Base-by-base conservation (phyloP, 371 early-diverging fungal species). In the Rhizopus microsporus region DNA sequence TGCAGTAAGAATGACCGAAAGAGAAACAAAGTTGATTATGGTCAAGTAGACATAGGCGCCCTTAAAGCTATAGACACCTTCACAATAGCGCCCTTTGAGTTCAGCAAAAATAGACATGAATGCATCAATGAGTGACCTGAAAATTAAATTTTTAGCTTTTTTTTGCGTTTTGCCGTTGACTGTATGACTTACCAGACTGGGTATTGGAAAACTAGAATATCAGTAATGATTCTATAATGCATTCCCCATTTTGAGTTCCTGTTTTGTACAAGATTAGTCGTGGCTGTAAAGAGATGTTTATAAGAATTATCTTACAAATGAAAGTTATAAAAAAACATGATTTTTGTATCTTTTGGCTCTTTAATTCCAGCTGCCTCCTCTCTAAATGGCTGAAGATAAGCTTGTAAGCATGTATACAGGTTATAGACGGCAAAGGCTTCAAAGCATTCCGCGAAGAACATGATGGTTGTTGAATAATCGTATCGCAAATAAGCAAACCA, bases 351-450 rank as follows among this genome's bases (percentile, higher is more conserved):
- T 2, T 61, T 55, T 0, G 63, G 49, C 42, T 68, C 71, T 54
- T 77, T 80, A 0, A 61, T 13, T 9, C 47, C 62, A 9, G 56
- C 75, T 1, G 54, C 63, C 45, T 75, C 65, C 0, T 69, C 59
- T 46, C 77, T 63, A 46, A 48, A 80, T 30, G 80, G 80, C n/a
- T 64, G 40, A n/a, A 80, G 67, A 56, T 80, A 80, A 0, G 80
- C 67, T 56, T 80, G 71, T 7, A 80, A 49, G 8, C 67, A 69
- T 1, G 59, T 57, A 40, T 64, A 80, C 1, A 80, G 44, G 39
- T 80, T 80, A 43, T 63, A 80, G 12, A 80, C 77, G 13, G 80
- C 80, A 65, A 80, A 76, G 1, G 76, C 63, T 63, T 76, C 80
- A 56, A 80, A 74, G n/a, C 77, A 47, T 8, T 65, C 63, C 6